Evolutionary conservation across 176 grass and related monocot genomes (phyloP), one percentile per base, ranked within the genome.

Genomic region (Juncus effusus): DNA sequence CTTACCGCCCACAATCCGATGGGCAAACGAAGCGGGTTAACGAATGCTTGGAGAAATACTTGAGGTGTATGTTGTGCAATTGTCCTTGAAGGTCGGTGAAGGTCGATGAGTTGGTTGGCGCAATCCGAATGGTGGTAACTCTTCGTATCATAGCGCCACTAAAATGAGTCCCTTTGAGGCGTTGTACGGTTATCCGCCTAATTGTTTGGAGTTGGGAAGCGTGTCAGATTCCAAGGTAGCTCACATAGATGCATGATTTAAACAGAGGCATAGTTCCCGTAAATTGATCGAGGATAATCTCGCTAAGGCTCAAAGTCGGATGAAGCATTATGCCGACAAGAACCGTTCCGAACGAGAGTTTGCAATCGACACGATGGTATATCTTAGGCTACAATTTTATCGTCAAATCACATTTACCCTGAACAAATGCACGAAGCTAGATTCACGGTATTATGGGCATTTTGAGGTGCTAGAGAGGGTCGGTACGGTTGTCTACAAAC

Each of bases 1-100:
- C 67, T 3, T 72, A 72, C 12, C 70, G 60, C 60, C 36, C 54
- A 1, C 55, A 61, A 16, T 60, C 70, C 42, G 36, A 74, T 44
- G 53, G 55, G 8, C 55, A 74, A 45, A 61, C 1, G 9, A 15
- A 74, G 10, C 12, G 56, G 10, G 55, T 61, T 4, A 73, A 73
- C 16, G 5, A 49, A n/a, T 44, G 54, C 5, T n/a, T 73, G 2
- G 36, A 73, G 59, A n/a, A 10, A 13, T 73, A 73, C 60, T 61
- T 73, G 54, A 2, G 47, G 6, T 53, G 45, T 15, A 36, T 70
- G 38, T 19, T 8, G 3, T 38, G 14, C 13, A 35, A 16, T 7
- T 38, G 54, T 16, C 67, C 67, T 2, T 3, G 36, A 36, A 7
- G 13, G 3, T 56, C 3, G 37, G 45, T 10, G n/a, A n/a, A n/a